Percentiles rank a stretch among this genome's conserved stretches.
phyloP scores from a whole-genome alignment of 352 stramenopile species.

The Pythium dissotocum region DNA sequence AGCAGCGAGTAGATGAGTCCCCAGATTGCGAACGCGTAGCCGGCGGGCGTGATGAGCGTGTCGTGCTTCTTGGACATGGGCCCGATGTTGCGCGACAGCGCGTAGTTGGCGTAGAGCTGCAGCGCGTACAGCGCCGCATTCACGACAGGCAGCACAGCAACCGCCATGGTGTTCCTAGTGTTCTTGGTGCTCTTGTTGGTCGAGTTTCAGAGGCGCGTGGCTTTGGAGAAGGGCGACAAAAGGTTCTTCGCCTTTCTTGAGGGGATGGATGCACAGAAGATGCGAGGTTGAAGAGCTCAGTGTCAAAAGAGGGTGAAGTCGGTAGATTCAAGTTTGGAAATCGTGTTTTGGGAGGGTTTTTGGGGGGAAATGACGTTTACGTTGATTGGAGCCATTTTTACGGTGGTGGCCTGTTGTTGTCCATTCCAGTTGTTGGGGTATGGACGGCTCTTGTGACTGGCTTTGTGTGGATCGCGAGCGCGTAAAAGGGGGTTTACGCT shows the following conservation, averaged over 20 bases:
- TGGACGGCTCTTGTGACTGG: neutral
- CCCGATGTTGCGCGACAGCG: conserved; percentile 39
- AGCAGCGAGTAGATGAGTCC: conserved; percentile 76
- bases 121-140: conserved; percentile 66
- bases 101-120: conserved; percentile 65
- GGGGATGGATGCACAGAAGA: too few species aligned
- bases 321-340: neutral
- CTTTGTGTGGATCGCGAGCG: too few species aligned
- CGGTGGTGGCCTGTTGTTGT: neutral
- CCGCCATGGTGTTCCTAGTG: conserved; percentile 10
- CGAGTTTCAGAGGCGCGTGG: too few species aligned
- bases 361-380: conserved; percentile 2
- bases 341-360: too few species aligned
- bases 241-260: too few species aligned
- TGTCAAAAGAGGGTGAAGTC: neutral
- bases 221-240: too few species aligned
- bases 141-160: conserved; percentile 42
- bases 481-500: too few species aligned
- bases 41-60: conserved; percentile 75
- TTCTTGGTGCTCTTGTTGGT: neutral
- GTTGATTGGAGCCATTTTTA: conserved; percentile 28
- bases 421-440: too few species aligned
- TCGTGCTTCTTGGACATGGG: conserved; percentile 54
- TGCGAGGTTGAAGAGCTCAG: neutral
- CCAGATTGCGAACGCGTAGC: conserved; percentile 82